A percentile compares a stretch with the other conserved stretches of the same genome.
phyloP scores from a whole-genome alignment of 208 protist genomes.

The Leishmania amazonensis region DNA sequence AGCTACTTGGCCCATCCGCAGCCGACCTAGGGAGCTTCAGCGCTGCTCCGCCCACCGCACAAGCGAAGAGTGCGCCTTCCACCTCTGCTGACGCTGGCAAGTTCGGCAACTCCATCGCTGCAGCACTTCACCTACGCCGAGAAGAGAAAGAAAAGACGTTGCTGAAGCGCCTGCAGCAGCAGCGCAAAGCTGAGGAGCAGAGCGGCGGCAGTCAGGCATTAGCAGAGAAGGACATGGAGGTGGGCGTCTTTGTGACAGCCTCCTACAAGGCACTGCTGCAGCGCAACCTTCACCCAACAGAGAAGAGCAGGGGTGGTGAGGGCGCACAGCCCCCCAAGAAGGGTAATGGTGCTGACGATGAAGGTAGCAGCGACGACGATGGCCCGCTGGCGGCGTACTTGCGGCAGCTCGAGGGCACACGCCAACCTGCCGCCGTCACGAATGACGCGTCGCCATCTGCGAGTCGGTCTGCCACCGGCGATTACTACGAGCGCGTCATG shows the following conservation, averaged over 20 bases:
- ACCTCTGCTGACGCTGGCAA: constrained; percentile 20
- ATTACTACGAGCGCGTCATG: constrained; percentile 38
- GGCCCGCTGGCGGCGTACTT: constrained; percentile 56
- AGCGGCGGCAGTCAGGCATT: constrained; percentile 32
- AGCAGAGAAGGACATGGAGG: constrained; percentile 63
- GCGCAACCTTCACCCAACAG: constrained; percentile 29
- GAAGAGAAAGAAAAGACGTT: constrained; percentile 49
- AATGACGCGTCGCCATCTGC: neutral
- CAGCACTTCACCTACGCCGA: constrained; percentile 43
- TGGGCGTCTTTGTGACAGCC: constrained; percentile 76
- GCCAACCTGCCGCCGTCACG: neutral
- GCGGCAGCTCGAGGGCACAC: constrained; percentile 33
- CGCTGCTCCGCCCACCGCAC: neutral
- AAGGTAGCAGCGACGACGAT: constrained; percentile 22
- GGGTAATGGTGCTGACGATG: neutral
- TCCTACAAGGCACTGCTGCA: constrained; percentile 57
- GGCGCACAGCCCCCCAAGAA: neutral
- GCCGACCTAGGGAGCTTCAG: neutral
- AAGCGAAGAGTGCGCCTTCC: neutral
- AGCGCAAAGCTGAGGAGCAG: constrained; percentile 48
- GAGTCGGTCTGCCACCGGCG: neutral
- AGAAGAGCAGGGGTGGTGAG: neutral
- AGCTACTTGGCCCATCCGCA: neutral
- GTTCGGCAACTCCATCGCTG: constrained; percentile 65
- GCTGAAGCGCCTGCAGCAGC: constrained; percentile 39